phyloP scores from a whole-genome alignment of 352 stramenopile species.

The Pythium dissotocum region DNA sequence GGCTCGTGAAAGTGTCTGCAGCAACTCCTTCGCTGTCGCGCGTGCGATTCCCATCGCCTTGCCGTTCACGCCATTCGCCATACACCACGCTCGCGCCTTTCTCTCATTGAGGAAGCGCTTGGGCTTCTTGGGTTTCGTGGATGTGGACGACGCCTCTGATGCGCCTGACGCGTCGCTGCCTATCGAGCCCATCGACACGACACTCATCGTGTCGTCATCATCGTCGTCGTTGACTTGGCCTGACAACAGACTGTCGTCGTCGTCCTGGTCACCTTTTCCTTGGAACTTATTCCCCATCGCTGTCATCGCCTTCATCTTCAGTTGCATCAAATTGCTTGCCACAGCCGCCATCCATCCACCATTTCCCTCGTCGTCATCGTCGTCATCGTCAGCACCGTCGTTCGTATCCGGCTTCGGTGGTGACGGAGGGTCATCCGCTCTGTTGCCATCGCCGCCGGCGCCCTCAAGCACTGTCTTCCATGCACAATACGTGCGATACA shows the following conservation, averaged over 20 bases:
- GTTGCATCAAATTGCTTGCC: slow-evolving; percentile 4
- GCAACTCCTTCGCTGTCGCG: slow-evolving; percentile 20
- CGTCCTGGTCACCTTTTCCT: background rate
- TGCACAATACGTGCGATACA: slow-evolving; percentile 24
- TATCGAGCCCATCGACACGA: slow-evolving; percentile 5
- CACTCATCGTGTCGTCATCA: slow-evolving; percentile 17
- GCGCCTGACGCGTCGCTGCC: slow-evolving; percentile 1
- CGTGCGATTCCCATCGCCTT: slow-evolving; percentile 31
- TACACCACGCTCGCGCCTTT: slow-evolving; percentile 26
- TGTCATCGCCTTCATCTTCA: slow-evolving; percentile 1
- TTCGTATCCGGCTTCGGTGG: slow-evolving; percentile 9
- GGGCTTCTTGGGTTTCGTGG: slow-evolving; percentile 7
- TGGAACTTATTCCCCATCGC: background rate
- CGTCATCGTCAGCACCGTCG: slow-evolving; percentile 8
- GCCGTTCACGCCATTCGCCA: slow-evolving; percentile 21
- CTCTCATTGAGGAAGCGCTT: slow-evolving; percentile 20
- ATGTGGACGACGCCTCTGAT: background rate
- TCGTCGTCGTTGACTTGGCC: background rate
- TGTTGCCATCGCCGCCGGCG: background rate
- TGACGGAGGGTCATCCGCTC: background rate
- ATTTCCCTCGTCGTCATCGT: slow-evolving; percentile 9
- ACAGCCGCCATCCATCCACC: slow-evolving; percentile 1
- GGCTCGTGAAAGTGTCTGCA: slow-evolving; percentile 18
- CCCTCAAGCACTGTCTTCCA: slow-evolving; percentile 25
- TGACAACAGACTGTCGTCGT: slow-evolving; percentile 3